phyloP scores from a whole-genome alignment of 1,284 basidiomycete genomes.

The Mycena citricolor region DNA sequence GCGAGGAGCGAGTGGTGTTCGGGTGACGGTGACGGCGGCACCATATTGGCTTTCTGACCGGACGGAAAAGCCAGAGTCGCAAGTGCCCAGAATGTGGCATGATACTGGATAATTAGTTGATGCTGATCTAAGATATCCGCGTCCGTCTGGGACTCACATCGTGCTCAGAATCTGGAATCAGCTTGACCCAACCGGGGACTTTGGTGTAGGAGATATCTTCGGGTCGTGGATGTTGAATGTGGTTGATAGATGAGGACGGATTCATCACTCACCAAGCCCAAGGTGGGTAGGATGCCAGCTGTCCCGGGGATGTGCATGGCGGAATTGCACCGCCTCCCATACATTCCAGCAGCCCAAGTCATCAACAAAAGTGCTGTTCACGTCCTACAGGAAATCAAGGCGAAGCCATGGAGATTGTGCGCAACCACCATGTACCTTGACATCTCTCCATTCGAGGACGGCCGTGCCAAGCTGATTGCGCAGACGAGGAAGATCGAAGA shows the following conservation, averaged over 20 bases:
- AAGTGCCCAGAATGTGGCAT: constrained; percentile 47
- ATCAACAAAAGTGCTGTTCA: constrained; percentile 41
- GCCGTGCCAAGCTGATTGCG: constrained; percentile 41
- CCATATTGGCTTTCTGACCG: constrained; percentile 35
- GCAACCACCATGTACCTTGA: constrained; percentile 35
- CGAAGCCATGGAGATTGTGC: not conserved
- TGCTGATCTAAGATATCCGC: constrained; percentile 40
- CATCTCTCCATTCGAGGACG: constrained; percentile 56
- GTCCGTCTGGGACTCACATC: constrained; percentile 34
- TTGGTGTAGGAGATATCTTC: constrained; percentile 51
- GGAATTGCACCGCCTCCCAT: constrained; percentile 53
- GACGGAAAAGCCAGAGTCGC: constrained; percentile 46
- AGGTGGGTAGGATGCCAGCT: constrained; percentile 46
- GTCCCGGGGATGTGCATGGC: constrained; percentile 47
- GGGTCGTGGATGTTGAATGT: constrained; percentile 33
- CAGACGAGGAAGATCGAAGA: constrained; percentile 52
- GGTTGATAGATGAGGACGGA: constrained; percentile 37
- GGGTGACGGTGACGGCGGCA: constrained; percentile 32
- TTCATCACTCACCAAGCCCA: constrained; percentile 46
- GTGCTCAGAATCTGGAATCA: constrained; percentile 38
- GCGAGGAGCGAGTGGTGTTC: constrained; percentile 39
- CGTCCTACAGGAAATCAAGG: constrained; percentile 25
- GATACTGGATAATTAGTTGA: constrained; percentile 39
- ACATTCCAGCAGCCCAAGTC: constrained; percentile 70
- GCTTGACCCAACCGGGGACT: constrained; percentile 43